Evolutionary conservation across 805 yeast genomes (phyloP).

Genomic region (Candida xyloterini): DNA sequence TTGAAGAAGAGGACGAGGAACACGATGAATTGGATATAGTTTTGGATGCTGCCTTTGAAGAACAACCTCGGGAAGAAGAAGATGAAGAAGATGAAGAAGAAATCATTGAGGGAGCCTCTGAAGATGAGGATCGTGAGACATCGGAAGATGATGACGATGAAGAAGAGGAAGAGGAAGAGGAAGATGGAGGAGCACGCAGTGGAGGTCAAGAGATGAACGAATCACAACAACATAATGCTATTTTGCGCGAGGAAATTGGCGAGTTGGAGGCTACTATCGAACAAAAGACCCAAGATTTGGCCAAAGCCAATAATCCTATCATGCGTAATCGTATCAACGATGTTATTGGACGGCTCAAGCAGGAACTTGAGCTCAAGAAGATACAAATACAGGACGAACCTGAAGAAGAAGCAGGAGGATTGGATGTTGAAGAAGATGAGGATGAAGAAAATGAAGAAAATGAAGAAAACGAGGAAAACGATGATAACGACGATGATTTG

Average conservation of each 20-base stretch:
- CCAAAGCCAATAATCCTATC: conserved; percentile 76
- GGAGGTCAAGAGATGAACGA: conserved; percentile 42
- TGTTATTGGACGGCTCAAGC: conserved; percentile 71
- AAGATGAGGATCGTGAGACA: conserved; percentile 42
- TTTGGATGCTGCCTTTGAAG: conserved; percentile 18
- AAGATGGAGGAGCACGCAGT: conserved; percentile 39
- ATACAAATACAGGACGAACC: conserved; percentile 44
- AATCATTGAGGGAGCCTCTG: conserved; percentile 45
- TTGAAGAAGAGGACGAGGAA: conserved; percentile 24
- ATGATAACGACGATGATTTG: conserved; percentile 32
- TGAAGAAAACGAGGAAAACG: conserved; percentile 32
- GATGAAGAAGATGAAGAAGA: conserved; percentile 35
- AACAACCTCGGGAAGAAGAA: conserved; percentile 29
- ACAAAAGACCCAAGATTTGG: conserved; percentile 69
- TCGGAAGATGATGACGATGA: conserved; percentile 51
- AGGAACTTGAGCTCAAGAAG: conserved; percentile 78
- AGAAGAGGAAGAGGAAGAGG: conserved; percentile 42
- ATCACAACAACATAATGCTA: conserved; percentile 60
- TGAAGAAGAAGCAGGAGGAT: conserved; percentile 22
- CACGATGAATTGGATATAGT: conserved; percentile 27
- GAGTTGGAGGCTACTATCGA: conserved; percentile 78
- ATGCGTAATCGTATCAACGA: conserved; percentile 83
- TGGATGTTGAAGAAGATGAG: conserved; percentile 32
- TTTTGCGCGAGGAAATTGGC: conserved; percentile 77
- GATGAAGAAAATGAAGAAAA: conserved; percentile 41